phyloP scores from a whole-genome alignment of 2,329 filamentous ascomycete genomes.

The Spiromastix sp. region DNA sequence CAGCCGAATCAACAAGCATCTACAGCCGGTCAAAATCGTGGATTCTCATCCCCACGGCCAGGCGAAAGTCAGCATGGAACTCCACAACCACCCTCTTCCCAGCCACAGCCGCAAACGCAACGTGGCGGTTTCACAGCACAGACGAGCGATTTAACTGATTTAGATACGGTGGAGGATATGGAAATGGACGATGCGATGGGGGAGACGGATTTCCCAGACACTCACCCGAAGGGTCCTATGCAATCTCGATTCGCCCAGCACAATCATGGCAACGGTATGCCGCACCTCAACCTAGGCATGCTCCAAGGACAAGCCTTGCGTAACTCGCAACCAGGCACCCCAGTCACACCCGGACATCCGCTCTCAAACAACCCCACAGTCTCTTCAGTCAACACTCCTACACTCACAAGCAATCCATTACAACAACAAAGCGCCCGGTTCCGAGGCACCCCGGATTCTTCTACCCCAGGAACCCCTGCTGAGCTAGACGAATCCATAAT shows the following conservation, averaged over 20 bases:
- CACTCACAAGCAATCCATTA: slow-evolving; percentile 67
- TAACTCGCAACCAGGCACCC: slow-evolving; percentile 77
- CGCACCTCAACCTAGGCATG: slow-evolving; percentile 72
- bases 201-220: slow-evolving; percentile 38
- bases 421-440: slow-evolving; percentile 46
- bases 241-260: slow-evolving; percentile 51
- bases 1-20: slow-evolving; percentile 10
- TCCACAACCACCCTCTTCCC: slow-evolving; percentile 6
- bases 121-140: slow-evolving; percentile 12
- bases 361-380: slow-evolving; percentile 92
- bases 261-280: slow-evolving; percentile 47
- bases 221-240: slow-evolving; percentile 58
- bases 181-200: slow-evolving; percentile 82
- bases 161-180: slow-evolving; percentile 56
- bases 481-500: slow-evolving; percentile 67
- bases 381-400: slow-evolving; percentile 93
- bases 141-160: slow-evolving; percentile 22
- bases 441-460: slow-evolving; percentile 52
- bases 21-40: slow-evolving; percentile 4
- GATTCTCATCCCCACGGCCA: slow-evolving; percentile 2
- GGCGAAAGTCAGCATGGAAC: slow-evolving; percentile 24
- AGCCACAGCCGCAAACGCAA: slow-evolving; percentile 13
- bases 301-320: slow-evolving; percentile 66
- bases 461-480: slow-evolving; percentile 57
- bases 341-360: slow-evolving; percentile 55